Evolutionary conservation across 2,329 filamentous ascomycete genomes (phyloP), one percentile per base, ranked within the genome.

Genomic region (Albifimbria verrucaria): DNA sequence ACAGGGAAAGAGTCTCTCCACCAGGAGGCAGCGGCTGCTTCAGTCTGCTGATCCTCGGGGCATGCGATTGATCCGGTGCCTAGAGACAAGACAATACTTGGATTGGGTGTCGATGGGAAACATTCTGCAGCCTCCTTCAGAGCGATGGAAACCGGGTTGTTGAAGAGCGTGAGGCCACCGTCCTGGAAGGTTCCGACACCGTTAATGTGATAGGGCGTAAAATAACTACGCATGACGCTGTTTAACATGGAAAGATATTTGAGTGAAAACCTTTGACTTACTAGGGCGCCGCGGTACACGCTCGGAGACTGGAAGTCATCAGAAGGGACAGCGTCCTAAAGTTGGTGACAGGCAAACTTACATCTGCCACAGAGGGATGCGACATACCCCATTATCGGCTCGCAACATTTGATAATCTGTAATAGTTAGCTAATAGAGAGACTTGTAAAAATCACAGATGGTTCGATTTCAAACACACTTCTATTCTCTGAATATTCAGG

Each of bases 141-240:
- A 12, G 49, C 28, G 18, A 56, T 56, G 15, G 32, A 25, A 25
- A 49, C 52, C 1, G 50, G 55, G 47, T 57, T 57, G 25, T 55
- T 57, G 21, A 48, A 51, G 17, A 50, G 26, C 7, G 26, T 32
- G 10, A 57, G 41, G 32, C 55, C 45, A 45, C 55, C 48, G 22
- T 57, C 53, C 42, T 57, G 43, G 45, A 57, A 57, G 2, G 21
- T 51, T n/a, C 51, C 48, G 17, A 52, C 42, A 42, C 48, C 28
- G 17, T 44, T 10, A 23, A 57, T 53, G 50, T 39, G 32, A 23
- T 51, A 26, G 15, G 48, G 48, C 20, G 39, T 55, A 46, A 55
- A 55, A 24, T 55, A 55, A 42, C 53, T 55, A 25, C 17, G 39
- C 26, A 21, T 18, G n/a, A 45, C 20, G 24, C 15, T 32, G 26